Percentiles rank a stretch among this genome's conserved stretches.
These are phyloP conservation scores for Paspalum notatum DNA, from an alignment of 176 grass and related monocot species.

Conservation along the genomic window DNA sequence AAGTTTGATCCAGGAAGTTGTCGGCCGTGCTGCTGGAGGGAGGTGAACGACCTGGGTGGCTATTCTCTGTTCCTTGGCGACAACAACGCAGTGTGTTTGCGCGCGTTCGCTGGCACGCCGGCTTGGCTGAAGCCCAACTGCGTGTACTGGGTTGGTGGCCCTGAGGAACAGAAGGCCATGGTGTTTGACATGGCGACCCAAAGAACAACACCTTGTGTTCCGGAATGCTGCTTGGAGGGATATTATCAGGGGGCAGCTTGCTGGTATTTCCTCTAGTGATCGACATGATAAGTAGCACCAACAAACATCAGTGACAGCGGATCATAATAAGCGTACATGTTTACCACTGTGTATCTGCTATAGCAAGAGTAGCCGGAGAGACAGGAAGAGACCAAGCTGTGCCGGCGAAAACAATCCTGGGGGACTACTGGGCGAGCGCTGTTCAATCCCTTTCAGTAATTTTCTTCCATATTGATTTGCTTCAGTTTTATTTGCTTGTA, in stretches of 20 bases:
- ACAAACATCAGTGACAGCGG: background rate
- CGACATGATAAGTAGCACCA: background rate
- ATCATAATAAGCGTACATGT: background rate
- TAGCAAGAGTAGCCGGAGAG: too few relatives aligned
- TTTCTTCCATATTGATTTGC: too few relatives aligned
- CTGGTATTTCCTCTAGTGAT: background rate
- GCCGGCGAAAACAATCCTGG: too few relatives aligned
- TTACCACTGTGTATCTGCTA: background rate
- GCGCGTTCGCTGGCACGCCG: background rate
- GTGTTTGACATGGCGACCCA: slow-evolving; percentile 2
- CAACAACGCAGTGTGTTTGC: background rate
- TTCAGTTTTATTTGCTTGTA: too few relatives aligned
- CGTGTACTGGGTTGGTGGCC: background rate
- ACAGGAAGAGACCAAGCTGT: too few relatives aligned
- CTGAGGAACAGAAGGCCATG: background rate
- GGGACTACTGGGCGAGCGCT: too few relatives aligned
- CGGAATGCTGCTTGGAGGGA: background rate
- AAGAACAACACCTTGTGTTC: background rate
- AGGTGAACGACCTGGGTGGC: background rate
- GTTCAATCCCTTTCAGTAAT: too few relatives aligned
- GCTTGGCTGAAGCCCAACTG: background rate
- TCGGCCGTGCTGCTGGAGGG: slow-evolving; percentile 9
- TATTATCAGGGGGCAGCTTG: background rate
- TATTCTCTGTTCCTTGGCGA: background rate
- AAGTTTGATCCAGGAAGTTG: background rate